Conservation (phyloP, 1,284 basidiomycete species). For the Ceratobasidium papillatum region DNA sequence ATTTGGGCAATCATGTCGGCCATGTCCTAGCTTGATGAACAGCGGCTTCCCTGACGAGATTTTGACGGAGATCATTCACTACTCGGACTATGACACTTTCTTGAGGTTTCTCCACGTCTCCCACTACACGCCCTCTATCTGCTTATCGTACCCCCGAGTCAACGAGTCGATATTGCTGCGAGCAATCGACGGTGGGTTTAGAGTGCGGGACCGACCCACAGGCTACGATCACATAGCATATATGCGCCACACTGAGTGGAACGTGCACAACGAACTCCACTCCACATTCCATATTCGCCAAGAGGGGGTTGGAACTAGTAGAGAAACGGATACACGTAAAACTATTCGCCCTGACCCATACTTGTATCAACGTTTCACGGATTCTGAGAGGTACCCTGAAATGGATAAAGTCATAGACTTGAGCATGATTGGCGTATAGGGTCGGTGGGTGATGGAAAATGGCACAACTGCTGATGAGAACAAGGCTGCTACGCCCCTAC, state of each 20-base stretch:
- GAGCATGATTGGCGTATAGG: background rate
- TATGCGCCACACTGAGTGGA: background rate
- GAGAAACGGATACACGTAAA: background rate
- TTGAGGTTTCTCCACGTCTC: background rate
- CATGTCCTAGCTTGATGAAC: too few species aligned
- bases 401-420: background rate
- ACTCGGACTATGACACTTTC: background rate
- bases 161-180: background rate
- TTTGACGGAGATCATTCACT: background rate
- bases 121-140: background rate
- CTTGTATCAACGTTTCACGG: background rate
- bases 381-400: background rate
- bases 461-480: background rate
- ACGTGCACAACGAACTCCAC: background rate
- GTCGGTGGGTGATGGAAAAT: background rate
- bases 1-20: too few species aligned
- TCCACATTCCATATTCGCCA: background rate
- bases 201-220: background rate
- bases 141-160: background rate
- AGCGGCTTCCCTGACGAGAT: background rate
- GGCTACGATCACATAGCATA: background rate
- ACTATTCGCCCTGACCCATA: background rate
- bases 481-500: background rate
- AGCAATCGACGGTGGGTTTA: background rate
- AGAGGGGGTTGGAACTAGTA: background rate